Evolutionary conservation across 1,284 basidiomycete species (phyloP).

Genomic region (Puccinia horiana): DNA sequence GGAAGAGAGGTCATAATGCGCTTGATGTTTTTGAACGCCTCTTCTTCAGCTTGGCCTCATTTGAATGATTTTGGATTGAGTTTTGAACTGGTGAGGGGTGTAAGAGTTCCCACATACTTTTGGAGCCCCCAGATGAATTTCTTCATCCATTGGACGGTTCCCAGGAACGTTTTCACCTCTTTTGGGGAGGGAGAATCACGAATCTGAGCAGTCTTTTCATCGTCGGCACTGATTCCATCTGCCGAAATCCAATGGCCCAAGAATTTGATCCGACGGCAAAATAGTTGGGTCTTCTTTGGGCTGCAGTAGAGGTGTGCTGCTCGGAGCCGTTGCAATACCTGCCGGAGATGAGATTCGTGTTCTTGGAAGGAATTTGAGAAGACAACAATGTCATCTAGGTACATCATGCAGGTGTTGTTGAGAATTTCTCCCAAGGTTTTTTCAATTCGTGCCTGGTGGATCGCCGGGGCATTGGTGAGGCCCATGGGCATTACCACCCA

Average conservation of each 20-base stretch:
- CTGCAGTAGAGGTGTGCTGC: not conserved
- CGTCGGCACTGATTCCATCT: not conserved
- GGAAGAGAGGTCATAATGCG: too few species aligned
- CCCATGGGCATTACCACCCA: constrained; percentile 63
- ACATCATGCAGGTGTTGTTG: too few species aligned
- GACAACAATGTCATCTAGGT: constrained; percentile 5
- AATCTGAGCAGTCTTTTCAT: too few species aligned
- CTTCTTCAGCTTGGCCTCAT: not conserved
- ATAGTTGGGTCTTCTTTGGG: constrained; percentile 12
- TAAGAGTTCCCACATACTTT: not conserved
- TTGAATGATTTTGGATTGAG: not conserved
- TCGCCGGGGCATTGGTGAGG: constrained; percentile 59
- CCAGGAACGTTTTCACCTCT: constrained; percentile 18
- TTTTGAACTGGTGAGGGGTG: not conserved
- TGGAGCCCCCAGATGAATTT: too few species aligned
- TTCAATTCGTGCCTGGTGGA: constrained; percentile 54
- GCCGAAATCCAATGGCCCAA: constrained; percentile 23
- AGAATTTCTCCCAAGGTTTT: constrained; percentile 33
- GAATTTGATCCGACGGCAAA: not conserved
- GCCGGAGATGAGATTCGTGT: not conserved
- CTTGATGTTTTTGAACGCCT: not conserved
- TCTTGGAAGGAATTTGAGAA: not conserved
- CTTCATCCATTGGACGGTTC: not conserved
- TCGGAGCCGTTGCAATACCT: not conserved
- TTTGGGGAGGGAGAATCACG: not conserved